Percentiles rank a stretch among this genome's conserved stretches.
Conservation (phyloP, 108 stramenopile genomes). For the Mediolabrus comicus region DNA sequence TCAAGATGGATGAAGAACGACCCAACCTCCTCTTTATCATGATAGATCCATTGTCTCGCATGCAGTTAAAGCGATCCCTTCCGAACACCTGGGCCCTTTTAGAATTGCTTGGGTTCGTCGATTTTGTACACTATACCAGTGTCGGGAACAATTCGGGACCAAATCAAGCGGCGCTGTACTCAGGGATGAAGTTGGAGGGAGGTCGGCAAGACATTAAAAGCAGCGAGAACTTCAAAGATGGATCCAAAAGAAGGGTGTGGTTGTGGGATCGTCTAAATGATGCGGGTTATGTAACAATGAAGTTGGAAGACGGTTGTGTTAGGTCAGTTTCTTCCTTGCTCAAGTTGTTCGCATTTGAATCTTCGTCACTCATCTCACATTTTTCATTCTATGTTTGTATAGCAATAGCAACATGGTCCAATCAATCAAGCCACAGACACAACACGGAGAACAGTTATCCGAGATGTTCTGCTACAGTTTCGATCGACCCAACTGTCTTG, state of each 20-base stretch:
- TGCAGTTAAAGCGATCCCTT: conserved; percentile 39
- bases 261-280: conserved; percentile 52
- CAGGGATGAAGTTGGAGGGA: conserved; percentile 27
- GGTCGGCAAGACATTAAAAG: conserved; percentile 24
- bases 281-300: conserved; percentile 48
- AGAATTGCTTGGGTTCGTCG: conserved; percentile 26
- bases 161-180: conserved; percentile 57
- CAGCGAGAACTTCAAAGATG: background rate
- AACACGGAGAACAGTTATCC: conserved; percentile 45
- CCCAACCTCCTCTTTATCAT: conserved; percentile 46
- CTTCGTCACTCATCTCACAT: no score
- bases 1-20: no score
- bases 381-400: background rate
- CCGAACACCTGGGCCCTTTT: conserved; percentile 36
- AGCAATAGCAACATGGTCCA: conserved; percentile 57
- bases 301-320: conserved; percentile 58
- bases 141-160: conserved; percentile 62
- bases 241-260: conserved; percentile 39
- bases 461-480: conserved; percentile 55
- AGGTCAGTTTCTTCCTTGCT: background rate
- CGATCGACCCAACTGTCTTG: conserved; percentile 57
- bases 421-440: conserved; percentile 44
- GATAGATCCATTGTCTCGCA: conserved; percentile 53
- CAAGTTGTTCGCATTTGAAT: no score
- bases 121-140: conserved; percentile 44